Evolutionary conservation across 352 stramenopile species (phyloP).

Genomic region (Pythium periplocum): DNA sequence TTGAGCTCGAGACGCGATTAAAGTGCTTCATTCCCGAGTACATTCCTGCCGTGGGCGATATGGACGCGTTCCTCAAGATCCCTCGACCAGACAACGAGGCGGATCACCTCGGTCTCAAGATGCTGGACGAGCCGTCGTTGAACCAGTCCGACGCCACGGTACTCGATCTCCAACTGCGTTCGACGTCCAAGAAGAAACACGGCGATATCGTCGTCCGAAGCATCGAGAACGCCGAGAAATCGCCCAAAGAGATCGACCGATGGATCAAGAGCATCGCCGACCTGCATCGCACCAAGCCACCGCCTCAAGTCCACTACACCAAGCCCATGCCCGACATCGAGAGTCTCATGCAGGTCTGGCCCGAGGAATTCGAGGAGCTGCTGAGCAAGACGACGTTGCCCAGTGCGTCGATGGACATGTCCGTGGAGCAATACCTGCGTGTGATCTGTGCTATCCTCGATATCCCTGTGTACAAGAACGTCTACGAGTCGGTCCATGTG

Average conservation of each 20-base stretch:
- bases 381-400: constrained; percentile 68
- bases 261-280: constrained; percentile 96
- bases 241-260: constrained; percentile 89
- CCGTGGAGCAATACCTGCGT: constrained; percentile 90
- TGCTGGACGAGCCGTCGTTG: constrained; percentile 91
- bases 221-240: constrained; percentile 94
- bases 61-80: constrained; percentile 96
- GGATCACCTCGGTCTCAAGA: constrained; percentile 90
- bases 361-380: constrained; percentile 81
- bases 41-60: constrained; percentile 94
- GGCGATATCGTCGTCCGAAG: constrained; percentile 88
- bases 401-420: constrained; percentile 86
- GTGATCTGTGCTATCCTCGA: constrained; percentile 92
- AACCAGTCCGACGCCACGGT: constrained; percentile 93
- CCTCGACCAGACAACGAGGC: constrained; percentile 87
- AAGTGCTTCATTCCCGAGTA: constrained; percentile 97
- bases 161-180: constrained; percentile 92
- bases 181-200: constrained; percentile 93
- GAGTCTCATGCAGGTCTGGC: constrained; percentile 91
- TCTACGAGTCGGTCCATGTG: constrained; percentile 93
- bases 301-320: constrained; percentile 90
- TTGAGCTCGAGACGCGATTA: constrained; percentile 93
- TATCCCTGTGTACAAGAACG: constrained; percentile 93
- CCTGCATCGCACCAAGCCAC: constrained; percentile 91
- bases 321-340: constrained; percentile 95